Conservation (phyloP, 176 grass and related monocot genomes). For the Carex myosuroides region DNA sequence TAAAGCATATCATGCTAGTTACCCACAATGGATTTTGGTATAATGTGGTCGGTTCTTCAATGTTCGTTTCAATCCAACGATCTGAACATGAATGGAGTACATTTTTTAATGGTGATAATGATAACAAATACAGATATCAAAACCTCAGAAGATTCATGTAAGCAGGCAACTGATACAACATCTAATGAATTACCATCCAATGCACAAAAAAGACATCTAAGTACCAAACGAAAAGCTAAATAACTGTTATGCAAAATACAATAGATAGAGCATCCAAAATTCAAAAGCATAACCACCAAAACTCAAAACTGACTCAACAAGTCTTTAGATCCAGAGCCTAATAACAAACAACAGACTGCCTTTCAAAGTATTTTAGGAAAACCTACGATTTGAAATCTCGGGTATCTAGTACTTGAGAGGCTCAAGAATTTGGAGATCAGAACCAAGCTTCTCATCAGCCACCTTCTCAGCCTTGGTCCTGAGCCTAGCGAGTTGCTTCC, state of each 20-base stretch:
- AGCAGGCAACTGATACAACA: not conserved
- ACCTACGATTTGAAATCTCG: not conserved
- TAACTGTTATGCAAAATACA: not conserved
- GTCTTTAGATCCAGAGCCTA: constrained; percentile 23
- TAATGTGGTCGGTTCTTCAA: too few species aligned
- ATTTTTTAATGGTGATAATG: not conserved
- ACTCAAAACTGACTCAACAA: constrained; percentile 14
- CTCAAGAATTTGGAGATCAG: constrained; percentile 66
- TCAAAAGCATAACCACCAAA: constrained; percentile 1
- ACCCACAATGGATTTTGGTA: too few species aligned
- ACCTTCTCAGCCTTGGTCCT: constrained; percentile 68
- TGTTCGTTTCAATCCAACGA: too few species aligned
- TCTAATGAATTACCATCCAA: not conserved
- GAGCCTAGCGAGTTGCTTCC: constrained; percentile 69
- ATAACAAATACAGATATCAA: not conserved
- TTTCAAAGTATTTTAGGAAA: not conserved
- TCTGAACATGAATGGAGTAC: not conserved
- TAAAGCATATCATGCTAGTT: too few species aligned
- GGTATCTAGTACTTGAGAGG: constrained; percentile 66
- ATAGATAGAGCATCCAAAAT: constrained; percentile 6
- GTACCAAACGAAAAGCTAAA: not conserved
- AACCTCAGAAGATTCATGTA: not conserved
- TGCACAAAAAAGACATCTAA: not conserved
- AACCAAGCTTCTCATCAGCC: constrained; percentile 60
- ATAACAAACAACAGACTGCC: not conserved